A percentile compares a stretch with the other conserved stretches of the same genome.
These are phyloP conservation scores for Coniochaeta sp. DNA, from an alignment of 2,329 filamentous ascomycete genomes.

Conservation along the genomic window DNA sequence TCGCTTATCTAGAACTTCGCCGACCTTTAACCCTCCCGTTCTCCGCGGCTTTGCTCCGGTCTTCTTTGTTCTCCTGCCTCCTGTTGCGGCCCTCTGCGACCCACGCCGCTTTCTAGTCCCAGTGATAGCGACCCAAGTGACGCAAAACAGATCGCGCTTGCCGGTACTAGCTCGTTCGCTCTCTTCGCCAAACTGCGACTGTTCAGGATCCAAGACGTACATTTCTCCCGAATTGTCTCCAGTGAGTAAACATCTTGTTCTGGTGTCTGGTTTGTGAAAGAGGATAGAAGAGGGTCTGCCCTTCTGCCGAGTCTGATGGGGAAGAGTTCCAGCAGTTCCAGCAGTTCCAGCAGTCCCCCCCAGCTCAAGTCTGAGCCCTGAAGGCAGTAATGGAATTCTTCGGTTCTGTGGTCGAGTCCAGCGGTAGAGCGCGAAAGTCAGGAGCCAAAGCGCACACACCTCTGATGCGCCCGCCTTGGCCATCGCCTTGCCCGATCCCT, in stretches of 20 bases:
- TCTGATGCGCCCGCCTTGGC: constrained; percentile 1
- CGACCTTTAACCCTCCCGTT: neutral
- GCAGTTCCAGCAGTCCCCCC: too few species aligned
- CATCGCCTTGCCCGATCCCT: neutral
- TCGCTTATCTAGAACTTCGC: too few species aligned
- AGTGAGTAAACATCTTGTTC: neutral
- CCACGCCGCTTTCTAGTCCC: neutral
- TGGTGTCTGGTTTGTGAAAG: too few species aligned
- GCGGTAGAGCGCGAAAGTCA: too few species aligned
- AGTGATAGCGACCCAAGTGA: neutral
- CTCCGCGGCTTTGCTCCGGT: neutral
- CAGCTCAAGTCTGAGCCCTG: constrained; percentile 2
- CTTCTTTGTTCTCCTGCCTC: neutral
- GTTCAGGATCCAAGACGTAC: neutral
- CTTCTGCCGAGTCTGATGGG: too few species aligned
- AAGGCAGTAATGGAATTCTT: too few species aligned
- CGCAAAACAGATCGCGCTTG: neutral
- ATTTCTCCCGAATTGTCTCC: neutral
- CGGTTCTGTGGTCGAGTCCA: too few species aligned
- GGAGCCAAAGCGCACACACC: neutral
- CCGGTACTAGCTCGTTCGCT: neutral
- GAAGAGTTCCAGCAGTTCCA: too few species aligned
- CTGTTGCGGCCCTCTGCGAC: neutral
- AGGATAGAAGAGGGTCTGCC: too few species aligned
- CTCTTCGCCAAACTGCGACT: neutral